Base-by-base conservation (phyloP, 176 grass and related monocot genomes). In the Alopecurus myosuroides region DNA sequence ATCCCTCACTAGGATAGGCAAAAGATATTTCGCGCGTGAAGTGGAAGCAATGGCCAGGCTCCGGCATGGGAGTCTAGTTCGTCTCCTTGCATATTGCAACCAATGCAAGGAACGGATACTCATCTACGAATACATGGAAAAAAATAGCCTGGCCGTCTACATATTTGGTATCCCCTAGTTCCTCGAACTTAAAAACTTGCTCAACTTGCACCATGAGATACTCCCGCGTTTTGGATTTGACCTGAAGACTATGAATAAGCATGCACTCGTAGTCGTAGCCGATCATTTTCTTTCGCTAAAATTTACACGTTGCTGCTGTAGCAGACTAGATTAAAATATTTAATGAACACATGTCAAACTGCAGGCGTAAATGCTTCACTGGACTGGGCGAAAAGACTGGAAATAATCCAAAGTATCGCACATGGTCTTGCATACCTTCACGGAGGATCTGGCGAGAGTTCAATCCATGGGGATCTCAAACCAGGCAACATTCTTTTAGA, bases 391-490 rank as follows among this genome's bases (percentile, higher is more conserved):
- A 23, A 2, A 12, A 41, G 80, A 13, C 4, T 83, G 39, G 68
- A 61, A 17, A 74, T 83, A 33, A 45, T 83, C 1, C 68, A 61
- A 0, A 52, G 52, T 0, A 72, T 83, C 1, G 52, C 69, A 1
- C 25, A 83, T 14, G 81, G 81, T 1, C 19, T 83, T 2, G 68
- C 36, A 0, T 83, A 83, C 69, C 49, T 83, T 11, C 81, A 83
- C 11, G 39, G 26, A 41, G n/a, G n/a, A n/a, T n/a, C n/a, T n/a
- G n/a, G n/a, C n/a, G 66, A 9, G 11, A 70, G 36, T 23, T 51
- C 74, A 4, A 31, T 83, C 11, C 81, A 83, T 18, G 45, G 81
- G 19, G 81, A 83, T 34, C 81, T 74, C 17, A 83, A 83, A 40
- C 81, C 81, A 0, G 29, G 18, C 0, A 83, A 83, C 19, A 41